Percentiles rank a stretch among this genome's conserved stretches.
phyloP scores from a whole-genome alignment of 1,284 basidiomycete genomes.

The Heliocybe sulcata region DNA sequence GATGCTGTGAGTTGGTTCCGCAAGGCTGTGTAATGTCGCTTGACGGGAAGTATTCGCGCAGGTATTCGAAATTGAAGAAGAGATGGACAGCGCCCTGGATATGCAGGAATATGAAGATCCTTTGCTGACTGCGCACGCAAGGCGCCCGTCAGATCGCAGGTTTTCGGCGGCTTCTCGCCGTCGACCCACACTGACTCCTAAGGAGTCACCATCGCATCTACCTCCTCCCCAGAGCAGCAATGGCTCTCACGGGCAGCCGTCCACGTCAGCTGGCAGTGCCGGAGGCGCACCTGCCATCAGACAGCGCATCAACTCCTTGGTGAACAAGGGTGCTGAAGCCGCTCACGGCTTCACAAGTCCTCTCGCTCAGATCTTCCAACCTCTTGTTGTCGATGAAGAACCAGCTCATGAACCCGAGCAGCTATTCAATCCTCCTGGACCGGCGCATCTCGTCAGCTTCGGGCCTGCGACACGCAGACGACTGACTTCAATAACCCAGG shows the following conservation, averaged over 20 bases:
- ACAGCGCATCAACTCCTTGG: conserved; percentile 36
- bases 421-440: conserved; percentile 10
- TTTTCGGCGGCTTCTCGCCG: not conserved
- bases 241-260: not conserved
- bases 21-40: not conserved
- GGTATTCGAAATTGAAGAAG: conserved; percentile 82
- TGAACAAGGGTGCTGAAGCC: conserved; percentile 33
- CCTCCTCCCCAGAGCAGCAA: not conserved
- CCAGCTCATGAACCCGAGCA: conserved; percentile 14
- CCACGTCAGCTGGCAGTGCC: conserved; percentile 2
- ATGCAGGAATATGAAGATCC: conserved; percentile 27
- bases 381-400: conserved; percentile 49
- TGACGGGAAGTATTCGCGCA: no score
- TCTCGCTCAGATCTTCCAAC: conserved; percentile 67
- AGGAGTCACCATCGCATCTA: not conserved
- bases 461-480: conserved; percentile 49
- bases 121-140: conserved; percentile 16
- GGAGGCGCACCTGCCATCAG: conserved; percentile 16
- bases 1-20: conserved; percentile 44
- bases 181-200: not conserved
- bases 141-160: conserved; percentile 5
- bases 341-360: conserved; percentile 47
- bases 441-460: conserved; percentile 36
- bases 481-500: not conserved
- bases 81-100: conserved; percentile 54